Base-by-base conservation (phyloP, 192 early-diverging fungal species). In the Geranomyces michiganensis region DNA sequence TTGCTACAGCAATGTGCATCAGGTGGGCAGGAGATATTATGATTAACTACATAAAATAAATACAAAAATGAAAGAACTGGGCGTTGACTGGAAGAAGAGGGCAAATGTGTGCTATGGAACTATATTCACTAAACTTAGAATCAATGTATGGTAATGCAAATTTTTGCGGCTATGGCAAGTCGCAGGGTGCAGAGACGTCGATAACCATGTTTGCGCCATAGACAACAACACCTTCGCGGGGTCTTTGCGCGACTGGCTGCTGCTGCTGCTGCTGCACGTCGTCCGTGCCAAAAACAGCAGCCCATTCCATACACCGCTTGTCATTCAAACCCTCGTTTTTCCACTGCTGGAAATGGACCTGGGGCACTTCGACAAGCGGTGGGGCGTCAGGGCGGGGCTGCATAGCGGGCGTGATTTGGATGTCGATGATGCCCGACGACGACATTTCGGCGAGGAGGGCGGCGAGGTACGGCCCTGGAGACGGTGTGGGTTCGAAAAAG, bases 261-360 rank as follows among this genome's bases (percentile, higher is more conserved):
- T 26, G n/a, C 19, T 9, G 51, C 51, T 3, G 24, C 19, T 3
- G 19, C 24, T 26, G n/a, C 19, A 53, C 19, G n/a, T 4, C 15
- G 17, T 53, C 46, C 46, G 46, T n/a, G 19, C 51, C 24, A 26
- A 53, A 53, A 4, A 53, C 51, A 7, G n/a, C n/a, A 53, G 19
- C 51, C 51, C 51, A 53, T n/a, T n/a, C n/a, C 24, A 53, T 26
- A 17, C 51, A 53, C 19, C 24, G 19, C 51, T 53, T 53, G 19
- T 53, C 15, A 7, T 26, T 26, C 4, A 53, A 17, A 24, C 24
- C 24, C 24, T 53, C 51, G 36, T 41, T 41, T 53, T 53, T 53
- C 51, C 51, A 53, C 51, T 53, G 51, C 51, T 53, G 51, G 51
- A 53, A 53, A 53, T 53, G 51, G n/a, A 53, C 51, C 24, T 53